Percentiles rank a stretch among this genome's conserved stretches.
Evolutionary conservation across 192 early-diverging fungal species (phyloP).

Genomic region (Piromyces sp.): DNA sequence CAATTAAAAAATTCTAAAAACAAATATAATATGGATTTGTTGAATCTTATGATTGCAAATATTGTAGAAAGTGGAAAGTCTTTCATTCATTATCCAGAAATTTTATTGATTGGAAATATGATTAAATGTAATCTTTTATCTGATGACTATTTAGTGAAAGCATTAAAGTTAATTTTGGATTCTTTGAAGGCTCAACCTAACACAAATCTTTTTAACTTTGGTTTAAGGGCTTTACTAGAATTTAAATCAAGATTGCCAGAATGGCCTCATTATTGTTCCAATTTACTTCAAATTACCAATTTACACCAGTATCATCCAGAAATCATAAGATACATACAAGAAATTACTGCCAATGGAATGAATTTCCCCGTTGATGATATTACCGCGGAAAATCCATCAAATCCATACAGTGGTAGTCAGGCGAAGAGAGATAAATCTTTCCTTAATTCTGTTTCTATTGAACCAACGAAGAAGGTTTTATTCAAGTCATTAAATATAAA

Average conservation of each 20-base stretch:
- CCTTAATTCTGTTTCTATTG: neutral
- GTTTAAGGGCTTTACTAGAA: conserved; percentile 60
- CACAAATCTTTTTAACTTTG: conserved; percentile 79
- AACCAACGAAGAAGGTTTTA: neutral
- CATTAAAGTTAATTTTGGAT: conserved; percentile 74
- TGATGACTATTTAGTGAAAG: conserved; percentile 55
- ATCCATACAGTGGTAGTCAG: neutral
- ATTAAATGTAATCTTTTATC: conserved; percentile 78
- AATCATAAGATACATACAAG: conserved; percentile 43
- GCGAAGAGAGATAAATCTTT: neutral
- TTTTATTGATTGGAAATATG: conserved; percentile 47
- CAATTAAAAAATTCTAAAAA: neutral
- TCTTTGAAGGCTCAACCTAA: conserved; percentile 61
- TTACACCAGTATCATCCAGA: conserved; percentile 66
- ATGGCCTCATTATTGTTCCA: conserved; percentile 76
- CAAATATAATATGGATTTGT: neutral
- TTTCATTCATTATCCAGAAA: neutral
- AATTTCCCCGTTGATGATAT: neutral
- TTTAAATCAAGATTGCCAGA: conserved; percentile 69
- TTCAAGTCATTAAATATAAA: conserved; percentile 1
- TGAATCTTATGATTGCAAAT: neutral
- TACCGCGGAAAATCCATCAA: neutral
- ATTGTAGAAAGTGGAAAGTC: neutral
- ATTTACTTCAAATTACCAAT: conserved; percentile 64
- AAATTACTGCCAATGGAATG: conserved; percentile 4